Conservation (phyloP, 176 grass and related monocot genomes). For the Thalia dealbata region DNA sequence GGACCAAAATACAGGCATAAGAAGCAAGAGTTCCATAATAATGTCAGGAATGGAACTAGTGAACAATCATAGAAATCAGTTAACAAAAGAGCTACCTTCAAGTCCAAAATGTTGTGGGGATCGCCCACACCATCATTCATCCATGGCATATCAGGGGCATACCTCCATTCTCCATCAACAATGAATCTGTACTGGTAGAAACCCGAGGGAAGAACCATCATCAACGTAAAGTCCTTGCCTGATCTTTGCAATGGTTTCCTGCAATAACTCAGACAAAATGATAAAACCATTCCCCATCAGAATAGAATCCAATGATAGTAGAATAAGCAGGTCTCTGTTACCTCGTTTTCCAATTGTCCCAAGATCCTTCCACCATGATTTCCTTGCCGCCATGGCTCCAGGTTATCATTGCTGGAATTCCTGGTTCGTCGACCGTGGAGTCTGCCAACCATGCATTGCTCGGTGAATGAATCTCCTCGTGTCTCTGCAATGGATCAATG, state of each 20-base stretch:
- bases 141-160: slow-evolving; percentile 25
- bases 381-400: slow-evolving; percentile 30
- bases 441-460: neutral
- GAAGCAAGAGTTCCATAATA: too few species aligned
- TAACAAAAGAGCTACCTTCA: slow-evolving; percentile 19
- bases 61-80: neutral
- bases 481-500: slow-evolving; percentile 22
- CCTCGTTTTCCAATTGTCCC: slow-evolving; percentile 36
- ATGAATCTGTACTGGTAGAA: slow-evolving; percentile 33
- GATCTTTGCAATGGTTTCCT: slow-evolving; percentile 28
- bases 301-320: neutral
- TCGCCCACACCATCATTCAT: slow-evolving; percentile 15
- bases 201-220: slow-evolving; percentile 27
- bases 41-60: too few species aligned
- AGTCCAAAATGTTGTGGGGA: slow-evolving; percentile 23
- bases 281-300: neutral
- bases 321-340: neutral
- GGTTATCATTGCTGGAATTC: slow-evolving; percentile 27
- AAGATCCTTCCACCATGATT: slow-evolving; percentile 33
- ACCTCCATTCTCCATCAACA: slow-evolving; percentile 29
- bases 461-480: slow-evolving; percentile 8
- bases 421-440: slow-evolving; percentile 2
- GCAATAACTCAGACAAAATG: neutral
- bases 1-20: too few species aligned
- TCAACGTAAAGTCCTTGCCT: slow-evolving; percentile 22